Evolutionary conservation across 768 basidiomycete genomes (phyloP).

Genomic region (Pisolithus orientalis): DNA sequence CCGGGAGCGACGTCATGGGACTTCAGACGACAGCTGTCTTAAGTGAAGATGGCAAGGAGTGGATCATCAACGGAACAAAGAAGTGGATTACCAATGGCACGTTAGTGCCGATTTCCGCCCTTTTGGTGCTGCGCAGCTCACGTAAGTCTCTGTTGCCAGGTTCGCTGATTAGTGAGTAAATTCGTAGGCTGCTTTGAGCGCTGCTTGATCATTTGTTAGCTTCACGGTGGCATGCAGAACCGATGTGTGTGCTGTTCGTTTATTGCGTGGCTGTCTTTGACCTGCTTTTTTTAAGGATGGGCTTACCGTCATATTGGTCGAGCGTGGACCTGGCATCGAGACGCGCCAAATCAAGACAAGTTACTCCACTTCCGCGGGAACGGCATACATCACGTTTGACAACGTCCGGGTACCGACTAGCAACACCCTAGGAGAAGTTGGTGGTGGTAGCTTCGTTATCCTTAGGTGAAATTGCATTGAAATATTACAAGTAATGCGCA

Average conservation of each 20-base stretch:
- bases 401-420: slow-evolving; percentile 81
- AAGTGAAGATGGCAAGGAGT: slow-evolving; percentile 60
- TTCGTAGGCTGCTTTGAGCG: no score
- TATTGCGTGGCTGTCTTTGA: slow-evolving; percentile 16
- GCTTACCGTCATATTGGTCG: slow-evolving; percentile 61
- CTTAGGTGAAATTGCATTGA: slow-evolving; percentile 33
- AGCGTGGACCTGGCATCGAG: slow-evolving; percentile 57
- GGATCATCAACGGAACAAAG: slow-evolving; percentile 71
- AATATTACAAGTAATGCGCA: neutral
- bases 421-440: slow-evolving; percentile 67
- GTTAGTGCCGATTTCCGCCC: slow-evolving; percentile 20
- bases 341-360: slow-evolving; percentile 69
- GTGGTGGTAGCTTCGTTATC: slow-evolving; percentile 58
- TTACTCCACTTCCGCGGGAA: slow-evolving; percentile 87
- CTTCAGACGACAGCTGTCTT: slow-evolving; percentile 56
- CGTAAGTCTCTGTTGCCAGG: slow-evolving; percentile 13
- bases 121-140: neutral
- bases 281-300: slow-evolving; percentile 35
- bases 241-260: slow-evolving; percentile 28
- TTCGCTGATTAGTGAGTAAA: slow-evolving; percentile 37
- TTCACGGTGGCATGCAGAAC: slow-evolving; percentile 58
- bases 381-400: slow-evolving; percentile 77
- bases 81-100: slow-evolving; percentile 64
- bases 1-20: slow-evolving; percentile 63
- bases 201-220: slow-evolving; percentile 28